Evolutionary conservation across 2,329 filamentous ascomycete genomes (phyloP).

Genomic region (Emergomyces pasteurianus): DNA sequence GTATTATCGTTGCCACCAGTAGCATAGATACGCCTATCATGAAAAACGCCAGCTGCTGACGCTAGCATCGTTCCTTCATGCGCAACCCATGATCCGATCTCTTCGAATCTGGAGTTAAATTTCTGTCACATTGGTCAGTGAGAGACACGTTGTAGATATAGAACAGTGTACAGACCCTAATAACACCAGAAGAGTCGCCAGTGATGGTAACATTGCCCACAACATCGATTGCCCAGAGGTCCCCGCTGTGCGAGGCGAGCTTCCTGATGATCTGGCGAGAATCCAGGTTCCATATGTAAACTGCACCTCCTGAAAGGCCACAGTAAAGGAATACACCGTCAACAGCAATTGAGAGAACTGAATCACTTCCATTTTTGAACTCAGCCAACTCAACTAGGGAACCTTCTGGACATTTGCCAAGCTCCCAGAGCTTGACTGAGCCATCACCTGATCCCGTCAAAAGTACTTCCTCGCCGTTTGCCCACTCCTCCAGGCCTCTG

Average conservation of each 20-base stretch:
- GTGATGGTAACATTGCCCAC: constrained; percentile 77
- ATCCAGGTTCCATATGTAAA: constrained; percentile 95
- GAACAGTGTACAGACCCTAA: constrained; percentile 50
- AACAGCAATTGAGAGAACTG: constrained; percentile 65
- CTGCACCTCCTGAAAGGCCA: constrained; percentile 72
- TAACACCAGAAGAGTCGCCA: constrained; percentile 76
- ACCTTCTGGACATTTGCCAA: constrained; percentile 48
- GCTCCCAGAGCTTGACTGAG: constrained; percentile 83
- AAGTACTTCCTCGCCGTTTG: constrained; percentile 60
- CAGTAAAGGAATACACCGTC: constrained; percentile 90
- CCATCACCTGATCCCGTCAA: constrained; percentile 90
- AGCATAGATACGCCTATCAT: constrained; percentile 70
- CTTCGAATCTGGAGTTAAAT: constrained; percentile 74
- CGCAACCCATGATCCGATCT: constrained; percentile 64
- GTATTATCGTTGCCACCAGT: constrained; percentile 89
- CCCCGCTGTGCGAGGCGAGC: constrained; percentile 66
- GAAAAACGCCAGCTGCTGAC: constrained; percentile 61
- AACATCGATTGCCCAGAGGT: constrained; percentile 78
- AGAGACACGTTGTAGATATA: not conserved
- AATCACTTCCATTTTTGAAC: constrained; percentile 50
- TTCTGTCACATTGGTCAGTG: constrained; percentile 34
- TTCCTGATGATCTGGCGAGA: constrained; percentile 82
- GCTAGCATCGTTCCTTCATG: constrained; percentile 80
- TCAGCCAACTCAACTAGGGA: constrained; percentile 59
- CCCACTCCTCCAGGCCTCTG: constrained; percentile 57